Conservation (phyloP, 805 yeast species). For the Metschnikowia amazonensis region DNA sequence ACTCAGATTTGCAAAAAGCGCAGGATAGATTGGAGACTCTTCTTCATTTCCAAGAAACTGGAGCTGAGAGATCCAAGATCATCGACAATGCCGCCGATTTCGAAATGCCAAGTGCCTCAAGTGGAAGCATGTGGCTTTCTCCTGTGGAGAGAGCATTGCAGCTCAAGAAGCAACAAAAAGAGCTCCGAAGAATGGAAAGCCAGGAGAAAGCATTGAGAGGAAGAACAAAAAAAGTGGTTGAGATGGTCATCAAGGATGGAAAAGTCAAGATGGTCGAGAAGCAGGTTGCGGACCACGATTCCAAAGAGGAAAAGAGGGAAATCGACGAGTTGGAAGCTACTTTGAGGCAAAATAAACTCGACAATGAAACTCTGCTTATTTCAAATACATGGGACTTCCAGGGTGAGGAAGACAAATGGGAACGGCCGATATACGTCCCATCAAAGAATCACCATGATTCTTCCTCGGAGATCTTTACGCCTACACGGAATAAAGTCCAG, state of each 20-base stretch:
- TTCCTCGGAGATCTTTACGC: not conserved
- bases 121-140: conserved; percentile 75
- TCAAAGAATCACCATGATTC: not conserved
- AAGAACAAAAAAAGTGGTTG: conserved; percentile 68
- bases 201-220: conserved; percentile 55
- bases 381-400: conserved; percentile 58
- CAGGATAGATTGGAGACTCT: conserved; percentile 69
- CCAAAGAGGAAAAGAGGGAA: conserved; percentile 29
- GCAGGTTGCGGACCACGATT: conserved; percentile 19
- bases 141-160: conserved; percentile 83
- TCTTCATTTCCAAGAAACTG: conserved; percentile 76
- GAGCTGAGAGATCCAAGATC: conserved; percentile 85
- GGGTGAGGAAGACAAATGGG: conserved; percentile 52
- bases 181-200: conserved; percentile 59
- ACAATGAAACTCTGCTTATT: conserved; percentile 29
- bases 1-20: conserved; percentile 63
- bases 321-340: conserved; percentile 37
- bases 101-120: conserved; percentile 51
- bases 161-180: conserved; percentile 80
- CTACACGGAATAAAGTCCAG: conserved; percentile 15
- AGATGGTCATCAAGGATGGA: conserved; percentile 76
- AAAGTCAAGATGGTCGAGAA: conserved; percentile 65
- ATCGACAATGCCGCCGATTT: conserved; percentile 92
- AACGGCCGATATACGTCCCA: conserved; percentile 43
- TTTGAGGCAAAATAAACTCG: conserved; percentile 21